A percentile compares a stretch with the other conserved stretches of the same genome.
These are phyloP conservation scores for Colletotrichum limetticola DNA, from an alignment of 2,329 filamentous ascomycete species.

Conservation along the genomic window DNA sequence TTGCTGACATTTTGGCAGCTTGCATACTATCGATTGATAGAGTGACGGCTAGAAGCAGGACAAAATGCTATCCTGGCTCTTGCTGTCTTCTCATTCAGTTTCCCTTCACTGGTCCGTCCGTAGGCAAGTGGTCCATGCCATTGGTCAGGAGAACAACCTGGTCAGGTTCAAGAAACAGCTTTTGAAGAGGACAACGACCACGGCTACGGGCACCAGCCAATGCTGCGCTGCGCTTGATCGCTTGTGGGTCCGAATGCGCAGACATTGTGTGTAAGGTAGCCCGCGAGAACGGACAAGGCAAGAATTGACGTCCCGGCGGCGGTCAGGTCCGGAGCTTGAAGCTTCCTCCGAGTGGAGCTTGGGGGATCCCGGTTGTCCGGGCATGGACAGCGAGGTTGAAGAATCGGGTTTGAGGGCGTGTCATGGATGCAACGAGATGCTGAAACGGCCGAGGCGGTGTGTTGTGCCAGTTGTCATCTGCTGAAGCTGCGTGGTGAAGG, in stretches of 20 bases:
- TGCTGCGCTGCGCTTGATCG: not conserved
- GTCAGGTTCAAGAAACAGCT: not conserved
- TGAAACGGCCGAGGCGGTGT: constrained; percentile 33
- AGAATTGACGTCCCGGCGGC: constrained; percentile 9
- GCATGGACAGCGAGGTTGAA: not conserved
- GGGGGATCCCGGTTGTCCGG: constrained; percentile 5
- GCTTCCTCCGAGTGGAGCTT: not conserved
- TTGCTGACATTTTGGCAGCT: not conserved
- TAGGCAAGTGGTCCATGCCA: not conserved
- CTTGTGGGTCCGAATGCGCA: not conserved
- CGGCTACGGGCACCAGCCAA: not conserved
- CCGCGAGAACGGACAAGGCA: not conserved
- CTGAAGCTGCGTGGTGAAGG: not conserved
- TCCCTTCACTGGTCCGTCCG: not conserved
- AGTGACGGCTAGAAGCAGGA: not conserved
- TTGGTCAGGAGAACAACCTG: not conserved
- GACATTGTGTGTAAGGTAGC: too few species aligned
- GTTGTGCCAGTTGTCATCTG: not conserved
- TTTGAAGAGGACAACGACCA: not conserved
- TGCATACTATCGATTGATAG: not conserved
- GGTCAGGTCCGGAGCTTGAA: not conserved
- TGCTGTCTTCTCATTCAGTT: not conserved
- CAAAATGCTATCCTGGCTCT: not conserved
- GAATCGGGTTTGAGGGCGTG: not conserved
- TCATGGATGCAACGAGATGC: not conserved